Evolutionary conservation across 805 yeast genomes (phyloP), one percentile per base, ranked within the genome.

Genomic region (Maudiozyma barnettii): DNA sequence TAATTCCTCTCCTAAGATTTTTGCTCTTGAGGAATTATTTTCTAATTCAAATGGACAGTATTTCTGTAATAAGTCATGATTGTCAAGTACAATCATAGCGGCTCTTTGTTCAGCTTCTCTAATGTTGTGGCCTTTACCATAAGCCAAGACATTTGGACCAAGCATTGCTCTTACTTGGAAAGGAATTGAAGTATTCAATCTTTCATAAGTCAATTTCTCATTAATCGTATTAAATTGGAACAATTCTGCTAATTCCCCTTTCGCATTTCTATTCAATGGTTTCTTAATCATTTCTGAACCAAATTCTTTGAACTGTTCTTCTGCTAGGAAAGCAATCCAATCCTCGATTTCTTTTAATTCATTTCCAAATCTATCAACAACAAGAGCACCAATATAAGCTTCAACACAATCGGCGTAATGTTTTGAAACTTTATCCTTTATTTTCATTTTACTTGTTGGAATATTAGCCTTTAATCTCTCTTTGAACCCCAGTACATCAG

Each of bases 361-460:
- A 9, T 51, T 49, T 0, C 63, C 55, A 38, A 72, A 63, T 51
- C 59, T 49, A 41, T 84, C 90, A 18, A 76, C 65, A 3, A 57
- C 58, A 29, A 89, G 65, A 0, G 91, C 97, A 1, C 95, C 96
- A 42, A 90, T 73, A 56, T 89, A 89, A 0, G 96, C 95, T 64
- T 90, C 97, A 57, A 89, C 83, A 2, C 84, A 77, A 68, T 90
- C 97, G 0, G 96, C 95, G 58, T 74, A 74, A 23, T 56, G 46
- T 41, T 56, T 57, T 4, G 49, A 43, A 6, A 82, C 69, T 60
- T 85, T 88, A 52, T 75, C 75, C 48, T 73, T 76, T 5, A 83
- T 80, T 33, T 67, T 65, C 36, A 66, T 58, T 38, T 71, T 67
- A 13, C 70, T 57, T 30, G 69, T 76, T 45, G 76, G 76, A 29